Conservation (phyloP, 257 asterid species). For the Solanum rostratum region DNA sequence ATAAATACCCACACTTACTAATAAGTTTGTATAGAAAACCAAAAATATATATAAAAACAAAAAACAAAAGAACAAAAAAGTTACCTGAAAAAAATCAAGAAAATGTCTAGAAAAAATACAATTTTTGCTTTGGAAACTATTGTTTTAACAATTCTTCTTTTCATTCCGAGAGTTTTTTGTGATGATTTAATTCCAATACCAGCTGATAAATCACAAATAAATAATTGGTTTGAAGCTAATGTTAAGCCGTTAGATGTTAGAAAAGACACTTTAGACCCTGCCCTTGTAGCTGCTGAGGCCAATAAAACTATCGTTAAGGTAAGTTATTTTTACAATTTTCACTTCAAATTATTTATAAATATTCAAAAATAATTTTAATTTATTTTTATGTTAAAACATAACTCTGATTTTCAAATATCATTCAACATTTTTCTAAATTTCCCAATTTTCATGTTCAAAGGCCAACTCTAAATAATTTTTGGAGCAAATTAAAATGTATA, state of each 20-base stretch:
- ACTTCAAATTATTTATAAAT: neutral
- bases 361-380: neutral
- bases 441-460: neutral
- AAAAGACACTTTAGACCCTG: slow-evolving; percentile 12
- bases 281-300: slow-evolving; percentile 21
- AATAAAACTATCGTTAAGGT: slow-evolving; percentile 22
- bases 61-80: neutral
- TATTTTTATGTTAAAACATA: neutral
- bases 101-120: neutral
- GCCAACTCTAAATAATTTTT: no score
- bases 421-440: neutral
- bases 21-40: neutral
- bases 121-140: neutral
- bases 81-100: neutral
- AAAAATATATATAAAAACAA: neutral
- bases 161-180: slow-evolving; percentile 9
- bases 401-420: neutral
- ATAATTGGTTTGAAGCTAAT: slow-evolving; percentile 35
- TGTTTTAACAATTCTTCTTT: slow-evolving; percentile 6
- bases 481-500: no score
- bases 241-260: slow-evolving; percentile 1
- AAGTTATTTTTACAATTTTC: neutral
- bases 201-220: slow-evolving; percentile 14
- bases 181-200: slow-evolving; percentile 24
- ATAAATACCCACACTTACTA: neutral